These are phyloP conservation scores for Mrakia gelida DNA, from an alignment of 768 basidiomycete species.

Conservation along the genomic window DNA sequence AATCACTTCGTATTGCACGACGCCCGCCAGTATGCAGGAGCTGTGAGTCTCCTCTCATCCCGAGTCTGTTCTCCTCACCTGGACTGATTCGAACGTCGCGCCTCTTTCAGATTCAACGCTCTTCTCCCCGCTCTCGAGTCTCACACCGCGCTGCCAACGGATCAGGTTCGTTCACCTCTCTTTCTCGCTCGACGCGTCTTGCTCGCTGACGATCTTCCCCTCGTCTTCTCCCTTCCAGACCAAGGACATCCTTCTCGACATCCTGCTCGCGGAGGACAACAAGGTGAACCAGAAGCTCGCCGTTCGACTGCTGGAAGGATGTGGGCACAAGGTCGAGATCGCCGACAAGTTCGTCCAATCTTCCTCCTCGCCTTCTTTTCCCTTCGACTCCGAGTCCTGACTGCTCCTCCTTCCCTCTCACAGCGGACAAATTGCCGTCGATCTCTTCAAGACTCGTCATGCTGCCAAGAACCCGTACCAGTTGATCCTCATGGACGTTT, in stretches of 20 bases:
- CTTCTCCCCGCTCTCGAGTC: conserved; percentile 91
- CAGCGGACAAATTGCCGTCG: conserved; percentile 28
- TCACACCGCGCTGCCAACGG: conserved; percentile 83
- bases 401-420: conserved; percentile 1
- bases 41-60: conserved; percentile 45
- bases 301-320: conserved; percentile 92
- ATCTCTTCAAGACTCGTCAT: conserved; percentile 41
- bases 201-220: background rate
- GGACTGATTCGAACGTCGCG: background rate
- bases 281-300: conserved; percentile 53
- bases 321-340: conserved; percentile 91
- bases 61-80: background rate
- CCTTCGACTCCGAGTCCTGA: conserved; percentile 33
- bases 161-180: conserved; percentile 48
- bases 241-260: conserved; percentile 82
- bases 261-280: conserved; percentile 95
- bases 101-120: conserved; percentile 57
- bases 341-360: conserved; percentile 66
- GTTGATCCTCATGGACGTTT: conserved; percentile 59
- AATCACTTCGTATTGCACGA: conserved; percentile 89
- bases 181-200: no score
- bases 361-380: background rate
- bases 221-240: conserved; percentile 39
- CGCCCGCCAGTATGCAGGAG: conserved; percentile 81
- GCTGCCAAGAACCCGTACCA: conserved; percentile 72